Percentiles rank a stretch among this genome's conserved stretches.
phyloP scores from a whole-genome alignment of 768 basidiomycete genomes.

The Mrakia blollopis region DNA sequence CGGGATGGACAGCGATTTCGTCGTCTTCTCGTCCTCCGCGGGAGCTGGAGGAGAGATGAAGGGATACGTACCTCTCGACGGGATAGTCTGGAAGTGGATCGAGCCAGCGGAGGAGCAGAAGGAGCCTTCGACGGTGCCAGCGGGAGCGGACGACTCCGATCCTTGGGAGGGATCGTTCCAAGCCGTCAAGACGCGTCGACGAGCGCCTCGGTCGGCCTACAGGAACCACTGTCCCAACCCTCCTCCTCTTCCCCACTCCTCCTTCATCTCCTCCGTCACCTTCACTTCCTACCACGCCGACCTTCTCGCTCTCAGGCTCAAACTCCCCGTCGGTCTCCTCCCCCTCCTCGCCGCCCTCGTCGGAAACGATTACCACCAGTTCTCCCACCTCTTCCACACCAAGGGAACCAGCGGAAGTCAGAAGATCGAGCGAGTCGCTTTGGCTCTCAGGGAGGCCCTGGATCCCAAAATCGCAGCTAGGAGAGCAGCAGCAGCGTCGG shows the following conservation, averaged over 20 bases:
- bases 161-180: constrained; percentile 19
- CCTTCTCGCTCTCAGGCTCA: constrained; percentile 25
- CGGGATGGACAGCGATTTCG: constrained; percentile 43
- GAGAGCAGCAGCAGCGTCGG: neutral
- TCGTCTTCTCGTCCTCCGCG: constrained; percentile 35
- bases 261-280: constrained; percentile 29
- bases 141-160: neutral
- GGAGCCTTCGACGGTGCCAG: neutral
- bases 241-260: constrained; percentile 23
- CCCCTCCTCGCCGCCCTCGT: constrained; percentile 31
- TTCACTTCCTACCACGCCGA: constrained; percentile 16
- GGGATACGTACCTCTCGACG: constrained; percentile 44
- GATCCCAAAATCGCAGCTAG: constrained; percentile 10
- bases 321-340: constrained; percentile 25
- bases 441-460: constrained; percentile 5
- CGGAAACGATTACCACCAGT: constrained; percentile 30
- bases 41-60: constrained; percentile 29
- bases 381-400: constrained; percentile 4
- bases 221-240: constrained; percentile 21
- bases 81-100: constrained; percentile 40
- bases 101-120: constrained; percentile 32
- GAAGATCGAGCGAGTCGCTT: constrained; percentile 25
- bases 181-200: constrained; percentile 19
- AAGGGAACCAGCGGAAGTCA: constrained; percentile 8
- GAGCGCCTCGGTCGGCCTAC: neutral